Base-by-base conservation (phyloP, 2,329 filamentous ascomycete species). In the Fusarium buxicola region DNA sequence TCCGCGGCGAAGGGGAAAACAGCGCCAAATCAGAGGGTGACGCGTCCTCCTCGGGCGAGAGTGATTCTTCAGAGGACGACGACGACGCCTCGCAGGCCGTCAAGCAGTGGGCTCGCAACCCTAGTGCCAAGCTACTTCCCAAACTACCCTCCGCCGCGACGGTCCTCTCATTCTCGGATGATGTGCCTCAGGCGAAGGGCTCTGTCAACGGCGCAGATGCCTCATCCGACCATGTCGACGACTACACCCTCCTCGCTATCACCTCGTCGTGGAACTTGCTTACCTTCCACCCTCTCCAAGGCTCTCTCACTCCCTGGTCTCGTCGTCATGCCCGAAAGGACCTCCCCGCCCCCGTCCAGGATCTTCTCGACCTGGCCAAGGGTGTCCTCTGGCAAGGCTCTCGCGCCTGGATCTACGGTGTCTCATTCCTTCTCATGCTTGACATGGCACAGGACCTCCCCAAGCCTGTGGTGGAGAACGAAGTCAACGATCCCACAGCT, bases 371-470 rank as follows among this genome's bases (percentile, higher is more conserved):
- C 73, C 83, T 92, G 36, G 90, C 90, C 50, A 94, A 94, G 80
- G 94, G 93, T 4, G 88, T 89, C 24, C 76, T 97, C 34, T 98
- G 94, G 94, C 91, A 96, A 72, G 81, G 89, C 1, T 80, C 81
- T 25, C 86, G 94, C 12, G 77, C 94, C 8, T 98, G 94, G 92
- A 78, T 98, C 16, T 97, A 96, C 71, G 94, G 94, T 7, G 86
- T 87, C 35, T 89, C 86, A 1, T 98, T 93, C 84, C 77, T 99
- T 21, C 93, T 92, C 79, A 98, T 98, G 94, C 86, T 99, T 58
- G 93, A 98, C 74, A 80, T 96, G 27, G 85, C 86, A 16, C 84
- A 85, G 69, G 90, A 97, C 74, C 83, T 95, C 24, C 72, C 72
- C n/a, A 69, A 72, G 32, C 63, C 71, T 1, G 55, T 65, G 1